Conservation (phyloP, 2,329 filamentous ascomycete species). For the Penicillium sp. region DNA sequence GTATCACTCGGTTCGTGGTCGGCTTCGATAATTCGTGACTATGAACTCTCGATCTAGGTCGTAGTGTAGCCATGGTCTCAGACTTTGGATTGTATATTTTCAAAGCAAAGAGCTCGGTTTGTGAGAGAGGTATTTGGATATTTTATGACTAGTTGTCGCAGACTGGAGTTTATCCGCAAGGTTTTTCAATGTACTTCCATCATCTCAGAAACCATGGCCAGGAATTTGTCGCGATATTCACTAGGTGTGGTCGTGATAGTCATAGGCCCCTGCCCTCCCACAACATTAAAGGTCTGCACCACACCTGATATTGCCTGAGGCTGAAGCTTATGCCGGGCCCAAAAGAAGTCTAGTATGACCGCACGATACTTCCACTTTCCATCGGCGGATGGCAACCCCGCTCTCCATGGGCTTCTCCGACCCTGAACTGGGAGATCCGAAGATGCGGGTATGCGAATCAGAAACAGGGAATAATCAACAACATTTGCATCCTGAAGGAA, state of each 20-base stretch:
- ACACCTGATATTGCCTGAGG: slow-evolving; percentile 67
- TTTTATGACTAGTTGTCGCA: too few species aligned
- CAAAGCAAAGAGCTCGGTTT: too few species aligned
- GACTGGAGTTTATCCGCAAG: too few species aligned
- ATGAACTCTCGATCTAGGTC: too few species aligned
- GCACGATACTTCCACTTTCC: slow-evolving; percentile 68
- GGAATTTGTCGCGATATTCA: slow-evolving; percentile 65
- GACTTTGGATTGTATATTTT: too few species aligned
- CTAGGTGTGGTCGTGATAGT: slow-evolving; percentile 69
- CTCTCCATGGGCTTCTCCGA: slow-evolving; percentile 57
- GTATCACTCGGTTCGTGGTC: too few species aligned
- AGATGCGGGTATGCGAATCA: slow-evolving; percentile 59
- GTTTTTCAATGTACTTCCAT: slow-evolving; percentile 36
- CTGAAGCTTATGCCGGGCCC: slow-evolving; percentile 71
- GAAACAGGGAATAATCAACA: slow-evolving; percentile 75
- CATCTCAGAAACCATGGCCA: slow-evolving; percentile 54
- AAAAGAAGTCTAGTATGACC: slow-evolving; percentile 74
- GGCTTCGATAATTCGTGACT: too few species aligned
- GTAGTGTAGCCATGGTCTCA: too few species aligned
- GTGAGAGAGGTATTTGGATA: too few species aligned
- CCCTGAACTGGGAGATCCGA: slow-evolving; percentile 36
- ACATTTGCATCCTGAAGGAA: slow-evolving; percentile 65
- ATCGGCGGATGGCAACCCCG: slow-evolving; percentile 62
- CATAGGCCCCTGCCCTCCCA: slow-evolving; percentile 70
- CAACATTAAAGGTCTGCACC: slow-evolving; percentile 64